Conservation (phyloP, 2,329 filamentous ascomycete species). For the Penicillium sp. region DNA sequence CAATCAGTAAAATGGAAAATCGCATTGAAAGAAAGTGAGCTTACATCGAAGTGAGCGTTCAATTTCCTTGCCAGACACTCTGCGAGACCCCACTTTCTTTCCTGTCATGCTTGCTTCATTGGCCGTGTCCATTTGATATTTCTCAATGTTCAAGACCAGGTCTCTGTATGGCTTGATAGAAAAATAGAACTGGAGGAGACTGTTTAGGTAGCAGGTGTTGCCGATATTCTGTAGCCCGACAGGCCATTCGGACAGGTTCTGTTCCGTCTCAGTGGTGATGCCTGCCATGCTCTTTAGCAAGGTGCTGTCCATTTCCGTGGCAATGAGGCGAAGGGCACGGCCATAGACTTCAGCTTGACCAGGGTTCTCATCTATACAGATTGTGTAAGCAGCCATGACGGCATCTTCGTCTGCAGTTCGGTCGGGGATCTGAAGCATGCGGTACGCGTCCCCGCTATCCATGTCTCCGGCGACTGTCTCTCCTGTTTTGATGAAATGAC, state of each 20-base stretch:
- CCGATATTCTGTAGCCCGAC: slow-evolving; percentile 91
- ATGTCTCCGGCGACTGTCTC: slow-evolving; percentile 52
- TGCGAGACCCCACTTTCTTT: slow-evolving; percentile 74
- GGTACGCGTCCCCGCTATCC: slow-evolving; percentile 56
- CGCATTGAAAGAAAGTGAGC: slow-evolving; percentile 28
- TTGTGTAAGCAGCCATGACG: slow-evolving; percentile 50
- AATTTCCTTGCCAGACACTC: slow-evolving; percentile 60
- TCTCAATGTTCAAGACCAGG: slow-evolving; percentile 74
- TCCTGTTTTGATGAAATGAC: slow-evolving; percentile 55
- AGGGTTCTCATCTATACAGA: slow-evolving; percentile 48
- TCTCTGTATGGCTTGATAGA: slow-evolving; percentile 79
- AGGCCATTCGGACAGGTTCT: slow-evolving; percentile 59
- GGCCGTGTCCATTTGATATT: slow-evolving; percentile 66
- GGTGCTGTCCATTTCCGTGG: slow-evolving; percentile 41
- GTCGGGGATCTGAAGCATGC: slow-evolving; percentile 53
- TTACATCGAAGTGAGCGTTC: slow-evolving; percentile 70
- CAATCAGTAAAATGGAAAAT: background rate
- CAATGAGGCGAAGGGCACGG: slow-evolving; percentile 51
- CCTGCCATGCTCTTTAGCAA: slow-evolving; percentile 36
- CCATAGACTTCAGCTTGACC: slow-evolving; percentile 47
- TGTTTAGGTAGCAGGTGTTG: slow-evolving; percentile 98
- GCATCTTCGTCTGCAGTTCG: slow-evolving; percentile 53
- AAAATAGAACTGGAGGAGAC: slow-evolving; percentile 91
- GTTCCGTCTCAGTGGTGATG: slow-evolving; percentile 28
- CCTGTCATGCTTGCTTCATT: slow-evolving; percentile 59